Evolutionary conservation across 331 rosid species (phyloP), one percentile per base, ranked within the genome.

Genomic region (Saraca asoca): DNA sequence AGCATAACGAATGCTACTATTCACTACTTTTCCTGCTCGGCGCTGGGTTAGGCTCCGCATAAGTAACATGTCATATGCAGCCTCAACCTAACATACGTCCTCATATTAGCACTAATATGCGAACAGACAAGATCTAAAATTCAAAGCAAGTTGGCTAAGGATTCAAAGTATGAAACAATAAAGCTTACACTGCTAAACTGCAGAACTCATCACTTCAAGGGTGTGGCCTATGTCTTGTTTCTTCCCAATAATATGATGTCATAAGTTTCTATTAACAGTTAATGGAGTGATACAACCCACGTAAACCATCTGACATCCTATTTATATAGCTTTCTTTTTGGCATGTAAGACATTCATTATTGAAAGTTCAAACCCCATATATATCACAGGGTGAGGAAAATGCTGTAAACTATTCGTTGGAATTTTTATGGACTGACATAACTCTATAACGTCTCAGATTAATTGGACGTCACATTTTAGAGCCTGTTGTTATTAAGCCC

Each of bases 51-150:
- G 77, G 85, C 98, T 94, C 85, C 85, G 85, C 98, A 94, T 86
- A 44, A 94, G 98, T 68, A 94, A 75, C 87, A 88, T 94, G 66
- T 94, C 98, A 75, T 94, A 94, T 12, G 98, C 98, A 58, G 98
- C 96, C 82, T 94, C 98, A 46, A 79, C 95, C 98, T 94, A 70
- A 57, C 74, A 57, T 34, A 43, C 14, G 16, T 16, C 65, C 51
- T 60, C 64, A 42, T 56, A 56, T 8, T 31, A 24, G 33, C 62
- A 64, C 54, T 64, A 52, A 58, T 43, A 64, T n/a, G 64, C 16
- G 48, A 19, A 58, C 17, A 49, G 37, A 64, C 61, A 7, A 44
- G 20, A 55, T 43, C 51, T 5, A 51, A 12, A 71, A 57, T 20
- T 54, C 33, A 9, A 49, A 37, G 61, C 12, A 17, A 64, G 69